Evolutionary conservation across 108 stramenopile species (phyloP).

Genomic region (Conticribra weissflogii): DNA sequence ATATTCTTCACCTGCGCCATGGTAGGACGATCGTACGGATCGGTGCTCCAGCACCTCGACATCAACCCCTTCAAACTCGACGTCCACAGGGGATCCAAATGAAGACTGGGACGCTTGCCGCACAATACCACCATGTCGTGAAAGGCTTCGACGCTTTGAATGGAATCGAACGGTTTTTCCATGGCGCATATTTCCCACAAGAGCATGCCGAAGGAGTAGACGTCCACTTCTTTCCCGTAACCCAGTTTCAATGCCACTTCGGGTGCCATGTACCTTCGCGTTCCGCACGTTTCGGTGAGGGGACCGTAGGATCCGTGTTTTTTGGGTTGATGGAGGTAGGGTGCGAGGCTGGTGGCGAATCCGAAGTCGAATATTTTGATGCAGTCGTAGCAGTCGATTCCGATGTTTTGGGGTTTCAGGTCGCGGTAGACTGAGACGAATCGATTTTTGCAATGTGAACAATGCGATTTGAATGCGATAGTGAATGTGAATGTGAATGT

Average conservation of each 20-base stretch:
- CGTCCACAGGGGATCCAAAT: slow-evolving; percentile 65
- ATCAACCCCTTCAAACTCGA: slow-evolving; percentile 66
- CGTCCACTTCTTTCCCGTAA: slow-evolving; percentile 60
- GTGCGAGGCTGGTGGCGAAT: slow-evolving; percentile 46
- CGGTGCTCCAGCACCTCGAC: slow-evolving; percentile 62
- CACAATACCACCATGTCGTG: slow-evolving; percentile 53
- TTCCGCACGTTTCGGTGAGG: slow-evolving; percentile 43
- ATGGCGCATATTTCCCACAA: slow-evolving; percentile 67
- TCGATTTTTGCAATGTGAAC: too few relatives aligned
- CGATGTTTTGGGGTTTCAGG: slow-evolving; percentile 78
- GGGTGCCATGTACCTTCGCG: slow-evolving; percentile 46
- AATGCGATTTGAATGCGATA: too few relatives aligned
- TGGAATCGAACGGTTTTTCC: slow-evolving; percentile 67
- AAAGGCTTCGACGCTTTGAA: slow-evolving; percentile 28
- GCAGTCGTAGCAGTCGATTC: slow-evolving; percentile 57
- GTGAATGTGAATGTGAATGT: too few relatives aligned
- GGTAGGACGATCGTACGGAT: slow-evolving; percentile 54
- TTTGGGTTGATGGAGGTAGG: slow-evolving; percentile 21
- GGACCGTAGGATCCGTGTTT: slow-evolving; percentile 26
- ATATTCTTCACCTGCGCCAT: slow-evolving; percentile 51
- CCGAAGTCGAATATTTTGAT: slow-evolving; percentile 88
- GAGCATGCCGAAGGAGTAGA: slow-evolving; percentile 75
- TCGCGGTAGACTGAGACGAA: slow-evolving; percentile 86
- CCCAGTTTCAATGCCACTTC: slow-evolving; percentile 40
- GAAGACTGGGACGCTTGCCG: slow-evolving; percentile 65